Evolutionary conservation across 768 basidiomycete genomes (phyloP).

Genomic region (Pulveroboletus sp.): DNA sequence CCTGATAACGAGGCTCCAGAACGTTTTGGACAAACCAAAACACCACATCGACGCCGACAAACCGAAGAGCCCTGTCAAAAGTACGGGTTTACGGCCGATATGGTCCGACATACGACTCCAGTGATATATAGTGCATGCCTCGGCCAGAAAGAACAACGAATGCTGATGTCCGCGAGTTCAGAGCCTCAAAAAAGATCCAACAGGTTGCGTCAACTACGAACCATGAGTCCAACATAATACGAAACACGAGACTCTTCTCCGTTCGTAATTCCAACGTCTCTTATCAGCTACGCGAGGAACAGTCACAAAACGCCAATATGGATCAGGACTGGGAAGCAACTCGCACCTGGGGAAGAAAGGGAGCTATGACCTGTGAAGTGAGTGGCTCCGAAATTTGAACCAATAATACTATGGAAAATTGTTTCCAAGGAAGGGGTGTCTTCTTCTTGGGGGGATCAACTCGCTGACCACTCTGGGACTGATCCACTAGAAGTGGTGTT

Average conservation of each 20-base stretch:
- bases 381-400: conserved; percentile 73
- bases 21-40: conserved; percentile 47
- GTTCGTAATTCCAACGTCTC: conserved; percentile 35
- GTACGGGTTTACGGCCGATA: conserved; percentile 47
- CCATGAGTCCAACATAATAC: conserved; percentile 48
- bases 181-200: background rate
- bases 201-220: conserved; percentile 21
- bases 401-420: conserved; percentile 64
- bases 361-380: conserved; percentile 68
- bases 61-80: conserved; percentile 43
- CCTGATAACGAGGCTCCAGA: conserved; percentile 43
- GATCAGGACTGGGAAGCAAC: background rate
- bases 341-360: conserved; percentile 61
- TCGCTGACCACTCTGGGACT: conserved; percentile 3
- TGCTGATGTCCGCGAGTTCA: conserved; percentile 28
- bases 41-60: conserved; percentile 44
- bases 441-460: conserved; percentile 26
- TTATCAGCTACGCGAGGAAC: conserved; percentile 19
- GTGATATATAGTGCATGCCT: conserved; percentile 44
- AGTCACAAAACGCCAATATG: background rate
- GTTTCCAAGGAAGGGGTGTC: conserved; percentile 64
- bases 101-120: conserved; percentile 50
- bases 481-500: conserved; percentile 47
- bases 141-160: conserved; percentile 47
- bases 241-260: conserved; percentile 44